phyloP scores from a whole-genome alignment of 1,284 basidiomycete species.

The Apiotrichum siamense region DNA sequence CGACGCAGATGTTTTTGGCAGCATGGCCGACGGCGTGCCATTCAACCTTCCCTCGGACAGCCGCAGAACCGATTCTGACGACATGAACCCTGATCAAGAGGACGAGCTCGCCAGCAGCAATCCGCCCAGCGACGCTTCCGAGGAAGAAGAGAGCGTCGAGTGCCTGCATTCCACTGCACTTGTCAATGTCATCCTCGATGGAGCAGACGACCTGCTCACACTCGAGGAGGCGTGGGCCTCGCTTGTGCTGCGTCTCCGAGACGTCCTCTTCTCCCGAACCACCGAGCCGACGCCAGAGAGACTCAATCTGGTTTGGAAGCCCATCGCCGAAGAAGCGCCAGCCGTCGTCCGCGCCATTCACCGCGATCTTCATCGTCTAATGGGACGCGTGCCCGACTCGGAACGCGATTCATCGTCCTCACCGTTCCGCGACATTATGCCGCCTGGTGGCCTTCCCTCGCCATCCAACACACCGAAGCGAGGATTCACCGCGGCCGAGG shows the following conservation, averaged over 20 bases:
- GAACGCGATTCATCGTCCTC: constrained; percentile 20
- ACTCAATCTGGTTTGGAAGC: constrained; percentile 6
- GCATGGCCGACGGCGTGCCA: constrained; percentile 8
- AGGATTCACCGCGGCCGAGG: constrained; percentile 44
- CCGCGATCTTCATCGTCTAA: constrained; percentile 34
- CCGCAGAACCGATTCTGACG: constrained; percentile 31
- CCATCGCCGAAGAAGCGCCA: constrained; percentile 37
- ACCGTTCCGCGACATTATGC: constrained; percentile 24
- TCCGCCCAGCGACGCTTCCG: constrained; percentile 23
- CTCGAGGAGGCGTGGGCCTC: constrained; percentile 43
- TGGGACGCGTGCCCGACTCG: constrained; percentile 34
- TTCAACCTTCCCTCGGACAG: constrained; percentile 10
- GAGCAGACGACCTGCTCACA: constrained; percentile 41
- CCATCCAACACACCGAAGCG: constrained; percentile 17
- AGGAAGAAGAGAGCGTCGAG: constrained; percentile 32
- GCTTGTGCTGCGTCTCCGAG: constrained; percentile 24
- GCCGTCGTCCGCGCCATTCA: constrained; percentile 40
- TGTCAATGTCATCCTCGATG: constrained; percentile 36
- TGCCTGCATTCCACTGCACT: constrained; percentile 32
- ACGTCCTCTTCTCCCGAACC: constrained; percentile 15
- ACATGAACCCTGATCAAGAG: constrained; percentile 5
- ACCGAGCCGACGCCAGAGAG: background rate
- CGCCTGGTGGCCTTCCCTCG: background rate
- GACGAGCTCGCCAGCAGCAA: background rate
- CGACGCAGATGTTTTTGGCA: constrained; percentile 11